Evolutionary conservation across 2,329 filamentous ascomycete genomes (phyloP).

Genomic region (Phialophora chinensis): DNA sequence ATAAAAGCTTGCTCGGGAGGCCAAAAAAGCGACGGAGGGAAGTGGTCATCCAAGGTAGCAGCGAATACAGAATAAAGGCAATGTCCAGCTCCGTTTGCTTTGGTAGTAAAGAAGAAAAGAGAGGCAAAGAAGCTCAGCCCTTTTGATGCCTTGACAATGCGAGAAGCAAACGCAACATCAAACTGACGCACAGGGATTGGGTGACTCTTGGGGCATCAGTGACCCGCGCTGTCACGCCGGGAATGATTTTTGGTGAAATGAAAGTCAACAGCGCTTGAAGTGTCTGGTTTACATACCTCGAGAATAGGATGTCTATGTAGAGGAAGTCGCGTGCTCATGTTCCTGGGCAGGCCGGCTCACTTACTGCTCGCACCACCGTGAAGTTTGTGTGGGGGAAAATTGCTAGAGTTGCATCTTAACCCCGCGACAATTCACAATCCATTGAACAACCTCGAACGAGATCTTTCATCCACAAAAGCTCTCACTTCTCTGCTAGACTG

Average conservation of each 20-base stretch:
- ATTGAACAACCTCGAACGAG: neutral
- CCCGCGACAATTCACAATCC: constrained; percentile 3
- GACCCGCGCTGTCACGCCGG: neutral
- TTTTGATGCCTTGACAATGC: neutral
- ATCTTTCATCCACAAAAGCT: neutral
- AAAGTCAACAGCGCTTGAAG: neutral
- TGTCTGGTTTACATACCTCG: neutral
- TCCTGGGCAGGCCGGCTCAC: neutral
- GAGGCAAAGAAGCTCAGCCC: neutral
- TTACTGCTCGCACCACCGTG: neutral
- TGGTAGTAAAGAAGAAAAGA: neutral
- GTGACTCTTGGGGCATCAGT: neutral
- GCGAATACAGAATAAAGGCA: neutral
- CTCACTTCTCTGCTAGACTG: neutral
- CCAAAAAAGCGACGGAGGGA: constrained; percentile 17
- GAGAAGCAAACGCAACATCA: neutral
- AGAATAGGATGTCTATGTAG: neutral
- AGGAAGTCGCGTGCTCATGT: constrained; percentile 17
- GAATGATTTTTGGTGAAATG: neutral
- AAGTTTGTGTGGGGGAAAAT: constrained; percentile 24
- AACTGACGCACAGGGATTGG: neutral
- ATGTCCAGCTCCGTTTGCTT: neutral
- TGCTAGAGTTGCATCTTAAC: neutral
- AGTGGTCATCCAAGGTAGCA: constrained; percentile 5
- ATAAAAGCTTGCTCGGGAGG: constrained; percentile 26